Evolutionary conservation across 106 monocot genomes (phyloP), one percentile per base, ranked within the genome.

Genomic region (Gastrodia elata): DNA sequence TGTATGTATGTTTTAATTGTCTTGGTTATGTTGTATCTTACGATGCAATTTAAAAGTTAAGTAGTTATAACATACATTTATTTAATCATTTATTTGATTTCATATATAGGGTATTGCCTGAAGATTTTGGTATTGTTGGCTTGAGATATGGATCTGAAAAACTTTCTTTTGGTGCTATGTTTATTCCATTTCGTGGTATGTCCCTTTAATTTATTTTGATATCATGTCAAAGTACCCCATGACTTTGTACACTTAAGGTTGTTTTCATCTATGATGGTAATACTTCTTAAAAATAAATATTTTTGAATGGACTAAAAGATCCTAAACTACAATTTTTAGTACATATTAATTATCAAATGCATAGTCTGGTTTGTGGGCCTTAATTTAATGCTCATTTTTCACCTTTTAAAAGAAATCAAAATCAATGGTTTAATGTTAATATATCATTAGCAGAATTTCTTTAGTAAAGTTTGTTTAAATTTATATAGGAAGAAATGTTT

Each of bases 71-170:
- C 27, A 67, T 65, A 15, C 2, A 68, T 68, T 40, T 32, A 68
- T 36, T 69, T 59, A 43, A 39, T 44, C 4, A 65, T 28, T 22
- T 74, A 4, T 71, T 67, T 49, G 35, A 38, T 46, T 65, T 1
- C 61, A 39, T 68, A 32, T 84, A 49, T 88, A 98, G 97, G 83
- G 58, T 78, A 68, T 22, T 76, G 68, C 70, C 83, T 46, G 80
- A 88, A 81, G 88, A 93, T 88, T 87, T 75, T 89, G 93, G 93
- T 74, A 68, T 83, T 5, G 75, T 91, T 77, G 97, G 97, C 26
- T 58, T 93, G 27, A 87, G 97, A 93, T 98, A 98, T 88, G 97
- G 93, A 67, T 98, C 97, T 49, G 86, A 98, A 81, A 87, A 80
- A 46, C 78, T 98, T 76, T 98, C 97, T 20, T 28, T 87, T 74